These are phyloP conservation scores for Paecilomyces dactylethromorphus DNA, from an alignment of 2,329 filamentous ascomycete species.

Conservation along the genomic window DNA sequence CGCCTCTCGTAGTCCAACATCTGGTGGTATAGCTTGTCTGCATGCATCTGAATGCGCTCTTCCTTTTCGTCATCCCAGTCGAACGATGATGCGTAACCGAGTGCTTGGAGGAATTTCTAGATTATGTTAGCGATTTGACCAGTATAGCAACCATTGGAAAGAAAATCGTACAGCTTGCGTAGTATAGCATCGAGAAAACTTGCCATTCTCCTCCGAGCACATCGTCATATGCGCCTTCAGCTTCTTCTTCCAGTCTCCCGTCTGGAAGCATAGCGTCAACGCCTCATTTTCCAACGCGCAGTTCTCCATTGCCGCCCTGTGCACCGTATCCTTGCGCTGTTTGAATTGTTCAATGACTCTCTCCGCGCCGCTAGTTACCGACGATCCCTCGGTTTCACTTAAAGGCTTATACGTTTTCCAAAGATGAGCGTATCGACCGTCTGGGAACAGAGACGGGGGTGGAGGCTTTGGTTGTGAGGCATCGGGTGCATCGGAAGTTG, in stretches of 20 bases:
- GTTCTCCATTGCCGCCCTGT: conserved; percentile 81
- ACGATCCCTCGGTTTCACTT: conserved; percentile 60
- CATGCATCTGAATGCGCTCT: conserved; percentile 92
- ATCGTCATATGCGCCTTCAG: conserved; percentile 55
- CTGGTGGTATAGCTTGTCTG: conserved; percentile 80
- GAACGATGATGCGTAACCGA: conserved; percentile 72
- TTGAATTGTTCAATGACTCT: conserved; percentile 80
- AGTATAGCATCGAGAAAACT: conserved; percentile 79
- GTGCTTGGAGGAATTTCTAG: conserved; percentile 77
- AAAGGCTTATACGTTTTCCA: conserved; percentile 88
- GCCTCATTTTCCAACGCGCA: conserved; percentile 81
- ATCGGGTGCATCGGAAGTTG: conserved; percentile 15
- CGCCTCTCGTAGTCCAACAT: conserved; percentile 76
- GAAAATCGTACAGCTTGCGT: conserved; percentile 65
- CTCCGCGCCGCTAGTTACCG: conserved; percentile 69
- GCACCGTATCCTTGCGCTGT: conserved; percentile 69
- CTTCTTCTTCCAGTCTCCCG: conserved; percentile 60
- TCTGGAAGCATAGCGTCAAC: conserved; percentile 74
- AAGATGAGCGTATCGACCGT: conserved; percentile 73
- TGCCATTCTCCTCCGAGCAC: conserved; percentile 70
- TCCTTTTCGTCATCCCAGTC: conserved; percentile 62
- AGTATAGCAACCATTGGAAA: background rate
- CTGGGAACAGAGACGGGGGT: conserved; percentile 55
- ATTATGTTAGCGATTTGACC: conserved; percentile 2
- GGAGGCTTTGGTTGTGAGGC: conserved; percentile 28